Percentiles rank a stretch among this genome's conserved stretches.
These are phyloP conservation scores for Dryadomyces sulphureus DNA, from an alignment of 2,329 filamentous ascomycete genomes.

Conservation along the genomic window DNA sequence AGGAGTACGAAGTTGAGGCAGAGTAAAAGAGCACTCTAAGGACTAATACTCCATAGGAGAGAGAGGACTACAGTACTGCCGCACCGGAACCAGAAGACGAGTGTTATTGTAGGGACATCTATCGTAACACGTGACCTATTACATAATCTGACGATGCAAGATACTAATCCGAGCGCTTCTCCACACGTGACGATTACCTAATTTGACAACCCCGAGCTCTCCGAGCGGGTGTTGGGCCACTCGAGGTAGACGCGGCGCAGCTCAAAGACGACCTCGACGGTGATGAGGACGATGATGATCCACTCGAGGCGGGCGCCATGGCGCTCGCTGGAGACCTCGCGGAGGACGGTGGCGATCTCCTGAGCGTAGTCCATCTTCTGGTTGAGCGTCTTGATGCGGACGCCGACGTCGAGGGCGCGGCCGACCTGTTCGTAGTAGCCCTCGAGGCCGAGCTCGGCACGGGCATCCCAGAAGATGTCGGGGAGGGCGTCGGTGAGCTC, in stretches of 20 bases:
- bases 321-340: slow-evolving; percentile 80
- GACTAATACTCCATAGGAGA: too few relatives aligned
- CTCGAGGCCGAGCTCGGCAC: slow-evolving; percentile 77
- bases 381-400: slow-evolving; percentile 81
- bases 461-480: slow-evolving; percentile 92
- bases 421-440: slow-evolving; percentile 93
- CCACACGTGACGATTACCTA: not conserved
- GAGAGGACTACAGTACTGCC: too few relatives aligned
- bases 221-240: not conserved
- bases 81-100: too few relatives aligned
- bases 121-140: too few relatives aligned
- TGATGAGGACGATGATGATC: slow-evolving; percentile 91
- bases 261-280: slow-evolving; percentile 84
- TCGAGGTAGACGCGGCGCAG: slow-evolving; percentile 49
- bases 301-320: slow-evolving; percentile 80
- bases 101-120: too few relatives aligned
- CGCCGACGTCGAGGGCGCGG: slow-evolving; percentile 75
- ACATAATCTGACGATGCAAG: too few relatives aligned
- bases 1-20: too few relatives aligned
- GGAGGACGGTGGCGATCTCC: slow-evolving; percentile 79
- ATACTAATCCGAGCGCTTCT: too few relatives aligned
- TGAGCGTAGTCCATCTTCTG: slow-evolving; percentile 97
- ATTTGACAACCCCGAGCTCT: not conserved
- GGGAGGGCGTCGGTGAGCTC: slow-evolving; percentile 91
- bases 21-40: too few relatives aligned